These are phyloP conservation scores for Scheffersomyces insectosa DNA, from an alignment of 1,139 yeast genomes.

Conservation along the genomic window DNA sequence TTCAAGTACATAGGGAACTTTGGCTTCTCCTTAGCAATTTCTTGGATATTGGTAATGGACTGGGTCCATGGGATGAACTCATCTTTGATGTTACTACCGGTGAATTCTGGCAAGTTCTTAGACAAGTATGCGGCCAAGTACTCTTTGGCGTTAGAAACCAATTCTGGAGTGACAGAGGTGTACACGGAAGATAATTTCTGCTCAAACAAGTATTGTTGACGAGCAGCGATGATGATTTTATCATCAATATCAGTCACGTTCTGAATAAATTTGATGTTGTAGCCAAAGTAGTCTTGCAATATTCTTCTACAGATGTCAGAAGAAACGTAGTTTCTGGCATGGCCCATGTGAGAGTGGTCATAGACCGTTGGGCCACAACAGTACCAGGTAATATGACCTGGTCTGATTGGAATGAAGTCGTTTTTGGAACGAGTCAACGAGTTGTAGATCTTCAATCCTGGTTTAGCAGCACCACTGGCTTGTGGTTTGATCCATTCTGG, in stretches of 20 bases:
- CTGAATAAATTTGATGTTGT: slow-evolving; percentile 83
- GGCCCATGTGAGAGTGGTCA: slow-evolving; percentile 98
- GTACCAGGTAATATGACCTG: slow-evolving; percentile 83
- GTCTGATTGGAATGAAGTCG: slow-evolving; percentile 65
- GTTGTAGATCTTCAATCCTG: slow-evolving; percentile 55
- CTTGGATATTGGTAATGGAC: slow-evolving; percentile 45
- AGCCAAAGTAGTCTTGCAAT: slow-evolving; percentile 87
- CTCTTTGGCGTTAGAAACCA: slow-evolving; percentile 37
- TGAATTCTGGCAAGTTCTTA: slow-evolving; percentile 57
- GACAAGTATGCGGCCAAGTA: slow-evolving; percentile 52
- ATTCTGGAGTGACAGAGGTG: slow-evolving; percentile 32
- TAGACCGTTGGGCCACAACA: slow-evolving; percentile 99
- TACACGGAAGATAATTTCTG: slow-evolving; percentile 40
- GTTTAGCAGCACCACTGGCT: slow-evolving; percentile 12
- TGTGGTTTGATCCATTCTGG: slow-evolving; percentile 42
- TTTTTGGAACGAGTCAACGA: slow-evolving; percentile 81
- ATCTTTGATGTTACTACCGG: slow-evolving; percentile 21
- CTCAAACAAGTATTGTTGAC: slow-evolving; percentile 82
- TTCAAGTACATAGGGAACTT: slow-evolving; percentile 83
- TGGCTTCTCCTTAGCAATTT: slow-evolving; percentile 59
- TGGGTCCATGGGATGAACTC: slow-evolving; percentile 56
- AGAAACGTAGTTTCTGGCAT: slow-evolving; percentile 94
- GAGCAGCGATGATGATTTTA: slow-evolving; percentile 90
- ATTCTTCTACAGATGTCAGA: slow-evolving; percentile 91
- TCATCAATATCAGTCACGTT: slow-evolving; percentile 98